phyloP scores from a whole-genome alignment of 140 eudicot species.

The Erigeron philadelphicus region DNA sequence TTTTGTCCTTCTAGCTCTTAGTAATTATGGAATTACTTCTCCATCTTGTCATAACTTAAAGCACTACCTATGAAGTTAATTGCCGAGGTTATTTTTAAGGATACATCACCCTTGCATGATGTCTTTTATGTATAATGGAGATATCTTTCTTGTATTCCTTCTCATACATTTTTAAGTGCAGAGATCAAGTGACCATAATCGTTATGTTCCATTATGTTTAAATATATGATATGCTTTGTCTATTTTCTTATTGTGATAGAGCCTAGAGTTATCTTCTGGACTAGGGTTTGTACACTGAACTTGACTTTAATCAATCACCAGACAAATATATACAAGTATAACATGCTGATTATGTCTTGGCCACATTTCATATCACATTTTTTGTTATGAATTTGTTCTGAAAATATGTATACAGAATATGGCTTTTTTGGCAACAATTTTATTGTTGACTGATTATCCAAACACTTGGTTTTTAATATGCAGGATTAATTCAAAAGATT shows the following conservation, averaged over 20 bases:
- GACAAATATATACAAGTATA: background rate
- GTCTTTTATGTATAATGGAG: background rate
- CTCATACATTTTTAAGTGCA: constrained; percentile 15
- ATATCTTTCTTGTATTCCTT: constrained; percentile 5
- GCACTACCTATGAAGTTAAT: no score
- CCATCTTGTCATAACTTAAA: no score
- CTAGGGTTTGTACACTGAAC: background rate
- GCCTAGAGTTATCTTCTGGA: no score
- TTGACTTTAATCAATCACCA: background rate
- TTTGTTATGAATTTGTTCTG: background rate
- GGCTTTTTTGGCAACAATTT: constrained; percentile 5
- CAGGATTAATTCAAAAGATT: constrained; percentile 24
- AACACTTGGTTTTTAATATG: constrained; percentile 11
- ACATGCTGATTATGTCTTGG: background rate
- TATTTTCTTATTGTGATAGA: no score
- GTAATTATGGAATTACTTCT: no score
- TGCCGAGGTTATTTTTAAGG: background rate
- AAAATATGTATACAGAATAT: background rate
- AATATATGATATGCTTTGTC: no score
- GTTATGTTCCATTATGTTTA: no score
- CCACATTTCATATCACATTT: background rate
- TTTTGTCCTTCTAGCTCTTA: no score
- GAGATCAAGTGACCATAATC: background rate
- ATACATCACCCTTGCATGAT: background rate
- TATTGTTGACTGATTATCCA: constrained; percentile 4